A percentile compares a stretch with the other conserved stretches of the same genome.
Evolutionary conservation across 306 rosid species (phyloP).

Genomic region (Vigna trinervia): DNA sequence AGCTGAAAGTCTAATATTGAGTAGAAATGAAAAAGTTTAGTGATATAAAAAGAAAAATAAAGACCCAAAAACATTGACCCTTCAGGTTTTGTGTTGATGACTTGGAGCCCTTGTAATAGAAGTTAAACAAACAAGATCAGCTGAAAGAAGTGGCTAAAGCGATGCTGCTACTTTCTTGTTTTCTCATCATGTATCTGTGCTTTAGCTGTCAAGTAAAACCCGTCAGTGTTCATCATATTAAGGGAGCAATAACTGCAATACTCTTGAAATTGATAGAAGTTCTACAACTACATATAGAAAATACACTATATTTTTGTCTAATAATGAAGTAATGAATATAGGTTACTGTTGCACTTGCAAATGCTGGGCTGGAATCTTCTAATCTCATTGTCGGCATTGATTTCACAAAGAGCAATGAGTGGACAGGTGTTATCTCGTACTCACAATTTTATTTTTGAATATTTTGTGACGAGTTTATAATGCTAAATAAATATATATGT

Average conservation of each 20-base stretch:
- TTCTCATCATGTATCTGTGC: no score
- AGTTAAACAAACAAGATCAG: no score
- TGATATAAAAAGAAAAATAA: no score
- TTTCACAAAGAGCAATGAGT: conserved; percentile 93
- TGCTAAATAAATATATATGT: conserved; percentile 35
- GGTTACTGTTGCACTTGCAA: conserved; percentile 78
- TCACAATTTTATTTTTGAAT: conserved; percentile 41
- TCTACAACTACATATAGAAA: conserved; percentile 22
- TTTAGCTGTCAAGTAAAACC: neutral
- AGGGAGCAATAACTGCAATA: neutral
- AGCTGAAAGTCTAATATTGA: no score
- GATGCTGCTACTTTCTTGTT: no score
- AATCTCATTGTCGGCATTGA: conserved; percentile 90
- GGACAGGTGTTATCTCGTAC: conserved; percentile 70
- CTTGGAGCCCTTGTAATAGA: no score
- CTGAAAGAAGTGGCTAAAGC: no score
- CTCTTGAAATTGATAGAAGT: conserved; percentile 18
- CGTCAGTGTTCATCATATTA: neutral
- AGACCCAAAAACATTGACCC: no score
- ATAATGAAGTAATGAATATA: conserved; percentile 51
- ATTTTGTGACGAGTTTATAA: conserved; percentile 25
- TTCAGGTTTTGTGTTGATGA: no score
- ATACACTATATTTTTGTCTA: conserved; percentile 29
- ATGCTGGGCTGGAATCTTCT: conserved; percentile 89
- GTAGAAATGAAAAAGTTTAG: no score